phyloP scores from a whole-genome alignment of 495 filamentous ascomycete genomes.

The Daldinia bambusicola region DNA sequence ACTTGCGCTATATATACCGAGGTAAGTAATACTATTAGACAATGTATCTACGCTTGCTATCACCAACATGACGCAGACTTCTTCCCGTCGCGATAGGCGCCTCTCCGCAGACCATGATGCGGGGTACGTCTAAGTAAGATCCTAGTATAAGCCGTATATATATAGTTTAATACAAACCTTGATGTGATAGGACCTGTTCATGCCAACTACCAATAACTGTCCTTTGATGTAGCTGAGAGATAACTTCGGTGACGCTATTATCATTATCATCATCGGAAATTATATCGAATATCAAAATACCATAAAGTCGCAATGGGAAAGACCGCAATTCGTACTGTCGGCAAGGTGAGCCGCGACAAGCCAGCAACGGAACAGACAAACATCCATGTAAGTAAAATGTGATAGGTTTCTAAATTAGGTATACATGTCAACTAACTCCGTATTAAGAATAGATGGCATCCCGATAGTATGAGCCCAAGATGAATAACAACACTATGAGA shows the following conservation, averaged over 20 bases:
- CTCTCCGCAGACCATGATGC: slow-evolving; percentile 28
- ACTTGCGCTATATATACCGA: slow-evolving; percentile 7
- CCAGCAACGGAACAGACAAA: slow-evolving; percentile 78
- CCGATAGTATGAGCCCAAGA: slow-evolving; percentile 70
- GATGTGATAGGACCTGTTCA: too few relatives aligned
- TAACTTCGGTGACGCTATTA: not conserved
- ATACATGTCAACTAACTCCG: not conserved
- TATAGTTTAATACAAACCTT: not conserved
- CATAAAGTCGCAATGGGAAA: slow-evolving; percentile 59
- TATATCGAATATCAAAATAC: not conserved
- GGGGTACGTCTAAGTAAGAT: slow-evolving; percentile 23
- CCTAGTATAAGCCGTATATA: slow-evolving; percentile 9
- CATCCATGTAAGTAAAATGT: slow-evolving; percentile 71
- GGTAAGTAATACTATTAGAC: slow-evolving; percentile 7
- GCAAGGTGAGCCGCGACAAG: slow-evolving; percentile 80
- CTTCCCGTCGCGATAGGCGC: slow-evolving; percentile 22
- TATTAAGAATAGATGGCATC: slow-evolving; percentile 89
- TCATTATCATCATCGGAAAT: not conserved
- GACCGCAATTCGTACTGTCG: slow-evolving; percentile 73
- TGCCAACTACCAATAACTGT: too few relatives aligned
- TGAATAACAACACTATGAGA: not conserved
- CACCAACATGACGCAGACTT: slow-evolving; percentile 23
- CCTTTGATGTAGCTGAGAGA: too few relatives aligned
- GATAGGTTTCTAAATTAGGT: not conserved
- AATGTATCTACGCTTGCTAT: slow-evolving; percentile 8